A percentile compares a stretch with the other conserved stretches of the same genome.
Conservation (phyloP, 2,329 filamentous ascomycete genomes). For the Lecanicillium sp. region DNA sequence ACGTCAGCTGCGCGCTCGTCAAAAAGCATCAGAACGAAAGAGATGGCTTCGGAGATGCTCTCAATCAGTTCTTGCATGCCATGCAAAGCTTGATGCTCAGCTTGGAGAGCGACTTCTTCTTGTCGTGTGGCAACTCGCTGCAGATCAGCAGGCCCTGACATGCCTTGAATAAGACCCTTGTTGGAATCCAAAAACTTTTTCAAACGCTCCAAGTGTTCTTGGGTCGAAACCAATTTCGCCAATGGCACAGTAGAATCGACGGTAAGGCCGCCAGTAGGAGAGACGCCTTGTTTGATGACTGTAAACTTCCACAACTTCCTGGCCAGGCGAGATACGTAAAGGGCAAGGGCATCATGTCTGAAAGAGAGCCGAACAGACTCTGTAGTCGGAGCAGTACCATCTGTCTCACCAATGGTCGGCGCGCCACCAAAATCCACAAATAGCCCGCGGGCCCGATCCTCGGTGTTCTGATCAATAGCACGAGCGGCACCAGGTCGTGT, state of each 20-base stretch:
- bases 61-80: conserved; percentile 78
- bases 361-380: conserved; percentile 84
- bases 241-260: conserved; percentile 60
- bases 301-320: conserved; percentile 79
- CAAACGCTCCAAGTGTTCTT: conserved; percentile 71
- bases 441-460: conserved; percentile 75
- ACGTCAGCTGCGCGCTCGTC: conserved; percentile 91
- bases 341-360: conserved; percentile 75
- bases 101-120: conserved; percentile 86
- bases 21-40: conserved; percentile 89
- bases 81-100: conserved; percentile 86
- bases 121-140: conserved; percentile 70
- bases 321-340: conserved; percentile 84
- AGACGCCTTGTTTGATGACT: conserved; percentile 51
- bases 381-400: conserved; percentile 62
- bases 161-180: conserved; percentile 81
- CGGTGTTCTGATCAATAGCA: conserved; percentile 74
- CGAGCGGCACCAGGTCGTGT: conserved; percentile 61
- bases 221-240: conserved; percentile 64
- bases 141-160: conserved; percentile 85
- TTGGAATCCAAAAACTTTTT: conserved; percentile 81
- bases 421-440: conserved; percentile 93
- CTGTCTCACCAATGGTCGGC: conserved; percentile 69
- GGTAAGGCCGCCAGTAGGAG: conserved; percentile 48
- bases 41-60: conserved; percentile 92